Evolutionary conservation across 1,284 basidiomycete genomes (phyloP), one percentile per base, ranked within the genome.

Genomic region (Erythrobasidium hasegawianum): DNA sequence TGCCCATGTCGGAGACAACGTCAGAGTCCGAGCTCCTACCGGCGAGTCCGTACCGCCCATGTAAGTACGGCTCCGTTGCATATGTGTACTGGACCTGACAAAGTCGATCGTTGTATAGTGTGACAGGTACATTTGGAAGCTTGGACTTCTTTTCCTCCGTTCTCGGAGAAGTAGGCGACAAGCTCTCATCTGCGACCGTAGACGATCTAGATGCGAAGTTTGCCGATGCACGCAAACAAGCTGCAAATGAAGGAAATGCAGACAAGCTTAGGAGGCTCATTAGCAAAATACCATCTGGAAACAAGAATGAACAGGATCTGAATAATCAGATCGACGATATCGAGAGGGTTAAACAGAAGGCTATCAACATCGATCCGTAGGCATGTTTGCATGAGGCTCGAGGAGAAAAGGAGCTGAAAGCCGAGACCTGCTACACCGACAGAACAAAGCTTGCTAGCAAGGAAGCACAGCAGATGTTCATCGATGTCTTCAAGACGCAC

Each of bases 1-100:
- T 79, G 78, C 85, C n/a, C 92, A 97, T 74, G 89, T 96, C 39
- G 93, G 93, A 11, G 86, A 89, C 70, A 84, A 87, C 66, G 86
- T 88, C 49, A 82, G 85, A 52, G 81, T 96, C 26, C 85, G 86
- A 65, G 86, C 88, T 24, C 89, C 86, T 0, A 85, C 86, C 68
- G 90, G 92, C 2, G 82, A 83, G 69, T 81, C 80, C 76, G 88
- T 92, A 24, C 85, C 87, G 1, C 91, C 90, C 0, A 81, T 65
- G 61, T 65, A 59, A 52, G 64, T 26, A 11, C 26, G 22, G 40
- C 20, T 55, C 20, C 49, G 13, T 40, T 7, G 7, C 24, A 5
- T n/a, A 2, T 20, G 26, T 20, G 2, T 13, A 45, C 24, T 9
- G 20, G 26, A 29, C 7, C 41, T 24, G 45, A n/a, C 26, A 27